Evolutionary conservation across 495 filamentous ascomycete species (phyloP).

Genomic region (Hypoxylon trugodes): DNA sequence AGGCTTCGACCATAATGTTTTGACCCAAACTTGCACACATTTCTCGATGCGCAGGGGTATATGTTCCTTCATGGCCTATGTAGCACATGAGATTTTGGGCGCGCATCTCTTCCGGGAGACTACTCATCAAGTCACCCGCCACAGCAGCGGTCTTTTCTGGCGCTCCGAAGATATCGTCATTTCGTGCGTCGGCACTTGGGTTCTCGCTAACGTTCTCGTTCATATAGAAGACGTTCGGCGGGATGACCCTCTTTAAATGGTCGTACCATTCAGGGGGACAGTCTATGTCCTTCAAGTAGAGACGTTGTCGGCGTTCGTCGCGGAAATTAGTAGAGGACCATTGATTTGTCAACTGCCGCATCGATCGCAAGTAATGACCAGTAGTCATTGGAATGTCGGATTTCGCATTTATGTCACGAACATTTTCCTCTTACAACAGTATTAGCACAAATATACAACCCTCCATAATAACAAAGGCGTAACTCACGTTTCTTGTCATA

Average conservation of each 20-base stretch:
- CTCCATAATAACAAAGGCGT: background rate
- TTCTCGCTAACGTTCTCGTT: constrained; percentile 75
- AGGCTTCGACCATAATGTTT: constrained; percentile 96
- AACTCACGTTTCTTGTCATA: constrained; percentile 76
- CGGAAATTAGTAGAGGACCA: constrained; percentile 72
- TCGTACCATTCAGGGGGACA: constrained; percentile 86
- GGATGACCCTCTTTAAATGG: constrained; percentile 77
- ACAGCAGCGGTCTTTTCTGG: constrained; percentile 50
- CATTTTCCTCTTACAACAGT: constrained; percentile 60
- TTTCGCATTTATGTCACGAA: constrained; percentile 76
- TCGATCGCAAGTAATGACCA: constrained; percentile 85
- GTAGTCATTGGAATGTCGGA: constrained; percentile 80
- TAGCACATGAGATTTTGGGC: constrained; percentile 99
- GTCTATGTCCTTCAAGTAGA: constrained; percentile 96
- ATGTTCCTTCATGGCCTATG: constrained; percentile 96
- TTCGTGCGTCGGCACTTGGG: constrained; percentile 29
- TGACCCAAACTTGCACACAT: constrained; percentile 98
- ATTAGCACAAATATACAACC: constrained; percentile 24
- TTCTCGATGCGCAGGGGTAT: constrained; percentile 93
- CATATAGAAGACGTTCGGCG: constrained; percentile 81
- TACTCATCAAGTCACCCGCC: constrained; percentile 93
- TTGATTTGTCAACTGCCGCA: constrained; percentile 78
- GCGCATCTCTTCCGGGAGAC: constrained; percentile 81
- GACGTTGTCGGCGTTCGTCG: constrained; percentile 76
- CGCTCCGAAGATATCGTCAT: constrained; percentile 58